phyloP scores from a whole-genome alignment of 306 rosid species.

The Casuarina glauca region DNA sequence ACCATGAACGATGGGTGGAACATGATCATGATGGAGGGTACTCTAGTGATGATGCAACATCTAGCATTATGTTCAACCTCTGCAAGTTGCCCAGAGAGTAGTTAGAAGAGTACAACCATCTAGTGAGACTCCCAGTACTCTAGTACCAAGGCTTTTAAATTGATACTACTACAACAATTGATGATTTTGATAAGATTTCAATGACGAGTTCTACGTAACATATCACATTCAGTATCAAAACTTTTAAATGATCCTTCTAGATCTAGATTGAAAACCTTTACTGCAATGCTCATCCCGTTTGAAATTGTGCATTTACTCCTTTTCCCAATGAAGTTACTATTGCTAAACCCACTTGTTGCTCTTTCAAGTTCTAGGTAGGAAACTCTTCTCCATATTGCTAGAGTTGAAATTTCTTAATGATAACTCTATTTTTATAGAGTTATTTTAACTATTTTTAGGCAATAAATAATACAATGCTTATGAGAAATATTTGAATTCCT shows the following conservation, averaged over 20 bases:
- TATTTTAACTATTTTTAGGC: too few species aligned
- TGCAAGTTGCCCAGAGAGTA: neutral
- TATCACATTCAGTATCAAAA: constrained; percentile 1
- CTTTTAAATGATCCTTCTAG: neutral
- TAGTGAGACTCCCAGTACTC: constrained; percentile 7
- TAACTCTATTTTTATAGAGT: too few species aligned
- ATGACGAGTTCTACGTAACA: neutral
- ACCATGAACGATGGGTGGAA: neutral
- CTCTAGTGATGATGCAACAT: constrained; percentile 8
- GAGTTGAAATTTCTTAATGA: neutral
- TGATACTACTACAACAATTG: neutral
- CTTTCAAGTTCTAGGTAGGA: constrained; percentile 18
- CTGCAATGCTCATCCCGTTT: neutral
- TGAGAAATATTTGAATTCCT: too few species aligned
- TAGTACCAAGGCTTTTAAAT: constrained; percentile 17
- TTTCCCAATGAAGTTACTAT: neutral
- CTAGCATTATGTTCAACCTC: constrained; percentile 5
- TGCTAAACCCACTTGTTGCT: constrained; percentile 20
- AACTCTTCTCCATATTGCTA: constrained; percentile 13
- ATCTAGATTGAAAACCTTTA: constrained; percentile 11
- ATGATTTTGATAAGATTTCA: constrained; percentile 6
- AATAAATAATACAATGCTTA: too few species aligned
- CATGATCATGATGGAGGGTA: neutral
- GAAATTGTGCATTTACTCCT: neutral
- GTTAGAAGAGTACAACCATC: neutral